phyloP scores from a whole-genome alignment of 768 basidiomycete species.

The Calocera viscosa region DNA sequence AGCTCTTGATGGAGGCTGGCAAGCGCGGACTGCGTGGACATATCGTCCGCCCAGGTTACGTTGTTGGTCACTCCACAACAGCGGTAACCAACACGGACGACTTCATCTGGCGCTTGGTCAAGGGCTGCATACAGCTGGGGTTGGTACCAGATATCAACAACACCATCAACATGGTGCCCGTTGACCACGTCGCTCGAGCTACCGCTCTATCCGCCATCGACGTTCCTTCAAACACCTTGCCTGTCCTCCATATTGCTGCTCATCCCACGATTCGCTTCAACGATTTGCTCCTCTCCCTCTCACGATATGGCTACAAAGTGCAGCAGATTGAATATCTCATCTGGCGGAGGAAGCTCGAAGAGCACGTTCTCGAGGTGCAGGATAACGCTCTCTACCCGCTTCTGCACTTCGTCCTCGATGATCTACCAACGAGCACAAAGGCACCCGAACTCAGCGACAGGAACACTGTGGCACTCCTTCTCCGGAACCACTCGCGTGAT shows the following conservation, averaged over 20 bases:
- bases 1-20: slow-evolving; percentile 82
- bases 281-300: slow-evolving; percentile 58
- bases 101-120: slow-evolving; percentile 95
- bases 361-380: slow-evolving; percentile 84
- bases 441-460: slow-evolving; percentile 78
- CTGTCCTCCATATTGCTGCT: slow-evolving; percentile 76
- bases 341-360: slow-evolving; percentile 87
- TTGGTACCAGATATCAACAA: slow-evolving; percentile 96
- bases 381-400: slow-evolving; percentile 97
- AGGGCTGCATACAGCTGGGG: slow-evolving; percentile 97
- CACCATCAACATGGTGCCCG: slow-evolving; percentile 95
- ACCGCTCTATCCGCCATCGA: slow-evolving; percentile 59
- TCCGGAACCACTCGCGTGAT: slow-evolving; percentile 25
- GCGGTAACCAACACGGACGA: slow-evolving; percentile 99
- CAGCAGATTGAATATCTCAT: slow-evolving; percentile 73
- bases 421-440: slow-evolving; percentile 92
- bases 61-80: slow-evolving; percentile 79
- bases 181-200: slow-evolving; percentile 86
- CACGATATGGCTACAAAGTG: slow-evolving; percentile 67
- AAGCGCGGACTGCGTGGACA: slow-evolving; percentile 70
- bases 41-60: slow-evolving; percentile 87
- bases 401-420: slow-evolving; percentile 93
- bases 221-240: slow-evolving; percentile 36
- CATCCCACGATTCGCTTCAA: slow-evolving; percentile 83
- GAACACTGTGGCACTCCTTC: slow-evolving; percentile 60